These are phyloP conservation scores for Pleurozium schreberi DNA, from an alignment of 225 moss, liverwort and hornwort species.

Conservation along the genomic window DNA sequence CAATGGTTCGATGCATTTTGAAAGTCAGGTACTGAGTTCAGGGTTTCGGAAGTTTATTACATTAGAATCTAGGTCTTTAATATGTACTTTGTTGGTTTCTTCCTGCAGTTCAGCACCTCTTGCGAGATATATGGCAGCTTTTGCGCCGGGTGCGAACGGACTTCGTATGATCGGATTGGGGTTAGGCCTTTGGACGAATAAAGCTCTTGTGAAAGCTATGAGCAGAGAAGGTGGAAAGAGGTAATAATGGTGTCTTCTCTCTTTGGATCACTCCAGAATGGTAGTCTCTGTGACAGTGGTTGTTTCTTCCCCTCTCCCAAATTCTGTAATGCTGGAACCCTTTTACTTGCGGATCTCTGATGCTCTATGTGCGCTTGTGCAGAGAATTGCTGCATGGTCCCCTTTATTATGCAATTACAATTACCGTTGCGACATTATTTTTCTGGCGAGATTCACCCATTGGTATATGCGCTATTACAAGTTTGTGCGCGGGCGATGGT, in stretches of 20 bases:
- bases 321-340: neutral
- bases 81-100: neutral
- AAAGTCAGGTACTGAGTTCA: neutral
- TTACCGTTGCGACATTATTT: slow-evolving; percentile 53
- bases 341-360: neutral
- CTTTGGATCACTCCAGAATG: neutral
- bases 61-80: neutral
- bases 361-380: neutral
- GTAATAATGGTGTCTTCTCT: slow-evolving; percentile 14
- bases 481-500: slow-evolving; percentile 92
- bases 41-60: neutral
- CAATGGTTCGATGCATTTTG: neutral
- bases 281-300: neutral
- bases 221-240: slow-evolving; percentile 74
- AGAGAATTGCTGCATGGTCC: slow-evolving; percentile 85
- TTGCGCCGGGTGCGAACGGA: slow-evolving; percentile 69
- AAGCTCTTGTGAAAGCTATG: slow-evolving; percentile 67
- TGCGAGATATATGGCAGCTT: slow-evolving; percentile 70
- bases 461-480: slow-evolving; percentile 65
- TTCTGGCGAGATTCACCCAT: slow-evolving; percentile 84
- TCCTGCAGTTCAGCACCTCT: slow-evolving; percentile 40
- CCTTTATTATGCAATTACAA: slow-evolving; percentile 60
- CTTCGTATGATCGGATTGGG: slow-evolving; percentile 70
- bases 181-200: slow-evolving; percentile 58
- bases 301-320: neutral